Percentiles rank a stretch among this genome's conserved stretches.
phyloP scores from a whole-genome alignment of 129 eudicot species.

The Solidago caesia region DNA sequence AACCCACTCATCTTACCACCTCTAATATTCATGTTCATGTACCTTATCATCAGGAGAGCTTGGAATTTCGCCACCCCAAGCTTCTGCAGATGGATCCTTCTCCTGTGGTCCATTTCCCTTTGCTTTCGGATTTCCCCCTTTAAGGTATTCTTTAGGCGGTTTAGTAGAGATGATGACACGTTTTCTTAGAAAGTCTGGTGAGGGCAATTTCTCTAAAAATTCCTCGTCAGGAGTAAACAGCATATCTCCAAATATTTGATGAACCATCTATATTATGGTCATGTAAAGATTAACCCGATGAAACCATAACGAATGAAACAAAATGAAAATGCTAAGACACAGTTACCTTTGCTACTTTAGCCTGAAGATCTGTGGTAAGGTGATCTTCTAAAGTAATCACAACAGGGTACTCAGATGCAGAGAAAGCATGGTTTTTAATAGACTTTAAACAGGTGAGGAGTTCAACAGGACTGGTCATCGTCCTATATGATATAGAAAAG shows the following conservation, averaged over 20 bases:
- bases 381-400: slow-evolving; percentile 93
- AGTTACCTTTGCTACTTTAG: slow-evolving; percentile 80
- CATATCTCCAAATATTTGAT: slow-evolving; percentile 75
- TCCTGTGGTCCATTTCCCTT: slow-evolving; percentile 35
- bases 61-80: slow-evolving; percentile 70
- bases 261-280: slow-evolving; percentile 59
- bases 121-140: slow-evolving; percentile 42
- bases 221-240: slow-evolving; percentile 65
- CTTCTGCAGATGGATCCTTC: slow-evolving; percentile 45
- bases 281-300: background rate
- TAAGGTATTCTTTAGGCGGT: slow-evolving; percentile 81
- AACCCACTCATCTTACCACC: background rate
- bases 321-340: background rate
- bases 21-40: slow-evolving; percentile 7
- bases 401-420: slow-evolving; percentile 84
- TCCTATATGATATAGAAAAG: slow-evolving; percentile 42
- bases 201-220: slow-evolving; percentile 66
- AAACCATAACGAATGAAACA: background rate
- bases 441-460: slow-evolving; percentile 71
- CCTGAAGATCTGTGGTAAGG: slow-evolving; percentile 82
- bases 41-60: slow-evolving; percentile 50
- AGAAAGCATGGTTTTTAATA: slow-evolving; percentile 76
- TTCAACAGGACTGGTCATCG: slow-evolving; percentile 85
- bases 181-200: slow-evolving; percentile 61
- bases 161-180: slow-evolving; percentile 81